Percentiles rank a stretch among this genome's conserved stretches.
Evolutionary conservation across 2,329 filamentous ascomycete species (phyloP).

Genomic region (Akanthomyces dipterigenus): DNA sequence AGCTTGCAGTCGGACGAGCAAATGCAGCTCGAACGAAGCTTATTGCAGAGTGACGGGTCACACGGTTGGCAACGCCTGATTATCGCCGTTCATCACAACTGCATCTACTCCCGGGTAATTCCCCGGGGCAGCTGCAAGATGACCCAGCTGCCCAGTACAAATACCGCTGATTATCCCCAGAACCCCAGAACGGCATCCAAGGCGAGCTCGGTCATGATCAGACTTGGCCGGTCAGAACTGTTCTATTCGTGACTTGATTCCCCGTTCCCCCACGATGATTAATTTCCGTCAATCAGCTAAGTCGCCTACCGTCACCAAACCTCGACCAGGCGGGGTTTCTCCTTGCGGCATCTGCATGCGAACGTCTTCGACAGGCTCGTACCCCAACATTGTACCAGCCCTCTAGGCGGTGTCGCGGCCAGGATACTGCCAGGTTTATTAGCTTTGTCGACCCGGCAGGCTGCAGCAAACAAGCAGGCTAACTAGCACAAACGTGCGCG

Average conservation of each 20-base stretch:
- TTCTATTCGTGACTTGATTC: too few species aligned
- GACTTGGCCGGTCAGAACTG: too few species aligned
- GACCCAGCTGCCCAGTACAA: too few species aligned
- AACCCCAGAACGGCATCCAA: too few species aligned
- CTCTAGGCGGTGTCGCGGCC: background rate
- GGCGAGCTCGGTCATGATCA: too few species aligned
- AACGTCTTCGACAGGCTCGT: background rate
- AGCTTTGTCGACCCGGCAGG: background rate
- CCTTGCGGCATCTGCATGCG: background rate
- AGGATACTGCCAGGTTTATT: background rate
- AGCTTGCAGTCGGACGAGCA: background rate
- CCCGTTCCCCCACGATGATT: too few species aligned
- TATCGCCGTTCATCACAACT: too few species aligned
- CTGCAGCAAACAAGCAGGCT: background rate
- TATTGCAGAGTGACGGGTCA: background rate
- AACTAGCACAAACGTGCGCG: too few species aligned
- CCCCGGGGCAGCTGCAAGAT: too few species aligned
- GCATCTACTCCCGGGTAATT: too few species aligned
- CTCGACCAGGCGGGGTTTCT: background rate
- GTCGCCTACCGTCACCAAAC: too few species aligned
- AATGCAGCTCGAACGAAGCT: background rate
- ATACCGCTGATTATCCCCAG: too few species aligned
- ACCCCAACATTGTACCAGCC: background rate
- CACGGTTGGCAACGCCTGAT: background rate
- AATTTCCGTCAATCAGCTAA: background rate